A percentile compares a stretch with the other conserved stretches of the same genome.
Conservation (phyloP, 1,284 basidiomycete species). For the Coriolopsis trogii region DNA sequence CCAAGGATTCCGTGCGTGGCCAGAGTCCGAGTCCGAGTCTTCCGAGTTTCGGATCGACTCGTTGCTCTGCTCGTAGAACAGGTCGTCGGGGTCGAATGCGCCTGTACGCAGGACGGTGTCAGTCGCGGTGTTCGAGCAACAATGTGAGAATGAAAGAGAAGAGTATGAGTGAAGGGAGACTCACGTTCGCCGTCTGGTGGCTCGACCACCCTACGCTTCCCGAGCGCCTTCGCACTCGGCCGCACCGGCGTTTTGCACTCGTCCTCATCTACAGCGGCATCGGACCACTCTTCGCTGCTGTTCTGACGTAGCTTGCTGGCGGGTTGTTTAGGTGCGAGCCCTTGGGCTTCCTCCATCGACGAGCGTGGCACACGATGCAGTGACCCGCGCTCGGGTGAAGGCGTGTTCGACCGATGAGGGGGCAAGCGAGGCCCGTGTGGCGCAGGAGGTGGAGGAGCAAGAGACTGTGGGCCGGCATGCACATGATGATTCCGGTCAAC, state of each 20-base stretch:
- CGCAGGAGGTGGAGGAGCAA: conserved; percentile 66
- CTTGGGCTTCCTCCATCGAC: conserved; percentile 23
- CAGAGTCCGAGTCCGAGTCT: conserved; percentile 45
- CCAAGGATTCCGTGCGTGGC: conserved; percentile 23
- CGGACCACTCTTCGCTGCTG: conserved; percentile 18
- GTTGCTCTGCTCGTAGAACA: conserved; percentile 43
- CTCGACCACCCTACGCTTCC: conserved; percentile 70
- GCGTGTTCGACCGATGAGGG: conserved; percentile 55
- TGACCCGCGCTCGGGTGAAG: conserved; percentile 45
- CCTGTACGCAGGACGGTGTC: conserved; percentile 25
- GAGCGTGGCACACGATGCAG: conserved; percentile 9
- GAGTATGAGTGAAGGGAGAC: no score
- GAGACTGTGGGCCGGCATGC: conserved; percentile 34
- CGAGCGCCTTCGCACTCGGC: conserved; percentile 78
- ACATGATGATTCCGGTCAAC: conserved; percentile 15
- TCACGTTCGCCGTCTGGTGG: conserved; percentile 46
- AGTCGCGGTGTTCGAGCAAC: not conserved
- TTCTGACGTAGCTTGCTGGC: conserved; percentile 15
- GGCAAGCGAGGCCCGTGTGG: conserved; percentile 73
- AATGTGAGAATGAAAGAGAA: not conserved
- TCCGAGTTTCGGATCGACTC: conserved; percentile 33
- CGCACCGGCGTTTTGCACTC: conserved; percentile 40
- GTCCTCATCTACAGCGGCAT: conserved; percentile 8
- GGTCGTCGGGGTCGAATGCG: conserved; percentile 45
- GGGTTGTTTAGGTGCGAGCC: conserved; percentile 8